Evolutionary conservation across 768 basidiomycete genomes (phyloP), one percentile per base, ranked within the genome.

Genomic region (Baorangia bicolor): DNA sequence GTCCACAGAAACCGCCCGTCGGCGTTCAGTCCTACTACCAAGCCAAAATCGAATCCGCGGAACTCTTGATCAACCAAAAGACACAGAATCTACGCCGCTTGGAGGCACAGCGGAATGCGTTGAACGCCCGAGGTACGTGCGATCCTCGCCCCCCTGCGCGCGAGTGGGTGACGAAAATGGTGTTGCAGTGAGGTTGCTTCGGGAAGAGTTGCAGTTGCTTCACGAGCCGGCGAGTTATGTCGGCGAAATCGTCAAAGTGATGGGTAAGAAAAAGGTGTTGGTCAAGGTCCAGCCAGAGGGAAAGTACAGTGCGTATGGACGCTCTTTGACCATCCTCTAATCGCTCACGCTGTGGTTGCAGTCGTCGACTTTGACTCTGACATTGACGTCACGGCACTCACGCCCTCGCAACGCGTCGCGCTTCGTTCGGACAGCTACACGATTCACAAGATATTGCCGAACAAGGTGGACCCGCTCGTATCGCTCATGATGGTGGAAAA

Each of bases 401-500:
- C 90, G 53, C 85, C 94, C 10, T 86, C 90, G 7, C 83, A 94
- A 37, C 94, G 96, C 52, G 90, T 99, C 51, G 94, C 96, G 18
- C 88, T 99, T 55, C 92, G 95, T 46, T 95, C 94, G 55, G 96
- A 98, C 71, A 92, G 87, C 4, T 98, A 98, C 74, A 92, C 92
- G 43, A 89, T 98, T 59, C 96, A 98, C 81, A 94, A 92, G 73
- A 91, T 98, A 64, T 78, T 98, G 0, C 94, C 94, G 1, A 97
- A 94, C 79, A 98, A 99, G 76, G 90, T 98, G 65, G 97, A 98
- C 73, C 96, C 97, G 5, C 86, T 98, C 38, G 95, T 98, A 30
- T 97, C 94, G 20, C 84, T 98, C 59, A 98, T 98, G 97, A 98
- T 98, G 95, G 96, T 98, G 12, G 96, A 99, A 76, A 99, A 99